Evolutionary conservation across 1,284 basidiomycete genomes (phyloP), one percentile per base, ranked within the genome.

Genomic region (Ustilago trichophora): DNA sequence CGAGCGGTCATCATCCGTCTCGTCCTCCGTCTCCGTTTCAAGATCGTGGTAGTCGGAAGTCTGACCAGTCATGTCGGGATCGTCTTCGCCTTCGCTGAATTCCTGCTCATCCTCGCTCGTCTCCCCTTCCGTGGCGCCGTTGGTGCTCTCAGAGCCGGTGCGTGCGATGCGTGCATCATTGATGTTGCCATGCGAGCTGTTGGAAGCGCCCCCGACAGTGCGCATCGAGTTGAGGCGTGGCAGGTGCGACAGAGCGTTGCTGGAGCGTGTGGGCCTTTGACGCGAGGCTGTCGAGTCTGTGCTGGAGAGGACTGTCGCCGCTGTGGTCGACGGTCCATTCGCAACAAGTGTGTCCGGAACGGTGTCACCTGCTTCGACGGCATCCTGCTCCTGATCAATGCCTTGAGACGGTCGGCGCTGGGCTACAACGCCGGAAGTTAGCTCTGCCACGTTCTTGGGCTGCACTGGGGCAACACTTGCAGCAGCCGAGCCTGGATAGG

Each of bases 211-310:
- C 3, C 44, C 27, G 19, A 64, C 46, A 19, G 57, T 49, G 13
- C 64, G 62, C 70, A 74, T 73, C 33, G 75, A 76, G 44, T 75
- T 64, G 36, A 76, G 67, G 16, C 75, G 60, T 4, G 75, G 75
- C 36, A 76, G 26, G 11, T 76, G 75, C 29, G 73, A 76, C 21
- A 76, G 52, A 11, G 62, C 59, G 27, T 50, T 32, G 37, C 46
- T 66, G 1, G 64, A 57, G n/a, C 58, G 53, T 4, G 47, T 26
- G 27, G 55, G 18, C 29, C 55, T 43, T 32, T 41, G 52, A 26
- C 56, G 54, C n/a, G 58, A 37, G 10, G 44, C 44, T 6, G 13
- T 34, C 16, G 52, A 41, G 15, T 44, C 53, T 2, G 43, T 45
- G 49, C 42, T 67, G 3, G 33, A 26, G 24, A 26, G 25, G 16